Conservation (phyloP, 2,329 filamentous ascomycete genomes). For the Pezizomycotina sp. region DNA sequence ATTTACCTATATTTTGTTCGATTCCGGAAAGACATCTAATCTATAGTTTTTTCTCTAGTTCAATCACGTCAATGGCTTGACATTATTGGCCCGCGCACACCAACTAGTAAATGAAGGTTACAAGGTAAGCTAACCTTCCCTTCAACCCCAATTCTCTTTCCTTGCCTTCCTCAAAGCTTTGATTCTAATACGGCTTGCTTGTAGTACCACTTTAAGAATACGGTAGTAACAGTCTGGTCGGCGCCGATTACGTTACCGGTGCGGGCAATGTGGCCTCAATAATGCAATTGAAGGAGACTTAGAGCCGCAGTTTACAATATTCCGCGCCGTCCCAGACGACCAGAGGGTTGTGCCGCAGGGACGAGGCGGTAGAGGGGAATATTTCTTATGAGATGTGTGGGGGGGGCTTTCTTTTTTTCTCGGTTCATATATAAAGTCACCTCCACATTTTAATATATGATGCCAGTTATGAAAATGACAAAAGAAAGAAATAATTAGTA, state of each 20-base stretch:
- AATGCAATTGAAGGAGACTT: slow-evolving; percentile 76
- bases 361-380: slow-evolving; percentile 49
- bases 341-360: slow-evolving; percentile 62
- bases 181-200: slow-evolving; percentile 25
- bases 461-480: no score
- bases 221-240: slow-evolving; percentile 63
- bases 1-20: neutral
- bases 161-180: neutral
- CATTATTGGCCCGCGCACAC: slow-evolving; percentile 55
- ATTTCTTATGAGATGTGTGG: slow-evolving; percentile 48
- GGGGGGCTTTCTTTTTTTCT: no score
- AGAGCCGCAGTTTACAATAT: slow-evolving; percentile 81
- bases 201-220: slow-evolving; percentile 82
- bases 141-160: neutral
- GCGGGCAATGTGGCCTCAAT: slow-evolving; percentile 50
- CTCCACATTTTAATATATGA: no score
- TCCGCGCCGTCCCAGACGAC: slow-evolving; percentile 75
- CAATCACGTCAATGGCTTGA: slow-evolving; percentile 58
- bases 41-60: slow-evolving; percentile 33
- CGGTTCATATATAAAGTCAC: no score
- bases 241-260: slow-evolving; percentile 35
- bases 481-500: no score
- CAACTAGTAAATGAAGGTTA: slow-evolving; percentile 63
- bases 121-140: slow-evolving; percentile 35
- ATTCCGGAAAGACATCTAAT: neutral